Evolutionary conservation across 371 early-diverging fungal genomes (phyloP).

Genomic region (Lichtheimia ornata): DNA sequence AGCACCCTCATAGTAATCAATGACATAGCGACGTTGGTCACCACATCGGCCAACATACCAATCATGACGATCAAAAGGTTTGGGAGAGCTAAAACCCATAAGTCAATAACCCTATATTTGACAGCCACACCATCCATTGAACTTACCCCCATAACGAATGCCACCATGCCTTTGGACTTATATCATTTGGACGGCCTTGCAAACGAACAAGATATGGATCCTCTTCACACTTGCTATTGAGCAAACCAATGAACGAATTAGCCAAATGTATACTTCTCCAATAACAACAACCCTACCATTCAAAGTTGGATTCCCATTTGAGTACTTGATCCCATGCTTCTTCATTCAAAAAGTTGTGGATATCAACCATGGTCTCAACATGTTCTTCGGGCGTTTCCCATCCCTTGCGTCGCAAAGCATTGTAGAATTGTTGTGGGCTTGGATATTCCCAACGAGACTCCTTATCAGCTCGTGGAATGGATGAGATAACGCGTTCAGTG

Average conservation of each 20-base stretch:
- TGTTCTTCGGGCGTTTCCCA: slow-evolving; percentile 91
- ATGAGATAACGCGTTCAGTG: slow-evolving; percentile 68
- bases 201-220: slow-evolving; percentile 76
- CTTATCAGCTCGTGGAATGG: slow-evolving; percentile 59
- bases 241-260: not conserved
- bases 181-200: slow-evolving; percentile 79
- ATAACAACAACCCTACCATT: slow-evolving; percentile 54
- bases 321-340: slow-evolving; percentile 92
- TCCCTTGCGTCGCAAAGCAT: slow-evolving; percentile 91
- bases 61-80: slow-evolving; percentile 83
- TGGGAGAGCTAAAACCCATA: slow-evolving; percentile 46
- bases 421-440: slow-evolving; percentile 95
- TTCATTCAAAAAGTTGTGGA: slow-evolving; percentile 97
- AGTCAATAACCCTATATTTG: not conserved
- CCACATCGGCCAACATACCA: slow-evolving; percentile 80
- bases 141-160: slow-evolving; percentile 61
- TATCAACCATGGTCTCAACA: slow-evolving; percentile 91
- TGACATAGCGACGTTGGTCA: slow-evolving; percentile 71
- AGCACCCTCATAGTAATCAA: slow-evolving; percentile 76
- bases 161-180: slow-evolving; percentile 77
- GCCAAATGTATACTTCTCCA: not conserved
- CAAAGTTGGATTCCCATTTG: slow-evolving; percentile 85
- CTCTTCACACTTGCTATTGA: slow-evolving; percentile 52
- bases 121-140: not conserved
- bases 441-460: slow-evolving; percentile 90